phyloP scores from a whole-genome alignment of 257 asterid species.

The Handroanthus guayacan region DNA sequence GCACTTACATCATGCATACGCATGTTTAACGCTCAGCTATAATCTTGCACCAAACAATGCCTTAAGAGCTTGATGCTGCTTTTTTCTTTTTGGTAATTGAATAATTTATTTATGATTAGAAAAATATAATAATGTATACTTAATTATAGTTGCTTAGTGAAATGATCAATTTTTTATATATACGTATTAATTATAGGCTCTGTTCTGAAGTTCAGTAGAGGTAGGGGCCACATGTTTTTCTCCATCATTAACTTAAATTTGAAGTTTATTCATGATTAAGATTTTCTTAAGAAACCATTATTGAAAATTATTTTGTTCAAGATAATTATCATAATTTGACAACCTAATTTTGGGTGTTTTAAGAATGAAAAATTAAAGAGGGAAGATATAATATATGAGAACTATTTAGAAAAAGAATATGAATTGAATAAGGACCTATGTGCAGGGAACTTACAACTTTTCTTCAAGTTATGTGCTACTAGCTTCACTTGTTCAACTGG shows the following conservation, averaged over 20 bases:
- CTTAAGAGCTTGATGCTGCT: background rate
- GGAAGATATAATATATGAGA: background rate
- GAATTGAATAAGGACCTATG: too few relatives aligned
- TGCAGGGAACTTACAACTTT: too few relatives aligned
- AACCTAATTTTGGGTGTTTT: conserved; percentile 30
- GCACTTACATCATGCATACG: conserved; percentile 53
- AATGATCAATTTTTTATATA: conserved; percentile 15
- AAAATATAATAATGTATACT: too few relatives aligned
- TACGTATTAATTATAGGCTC: background rate
- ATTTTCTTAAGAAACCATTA: conserved; percentile 41
- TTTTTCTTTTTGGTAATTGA: background rate
- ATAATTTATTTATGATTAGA: background rate
- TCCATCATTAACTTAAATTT: conserved; percentile 47
- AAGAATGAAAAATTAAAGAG: background rate
- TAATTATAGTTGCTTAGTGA: background rate
- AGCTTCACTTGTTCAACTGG: too few relatives aligned
- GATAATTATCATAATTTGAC: conserved; percentile 29
- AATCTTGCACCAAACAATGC: conserved; percentile 27
- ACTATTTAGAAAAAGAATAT: background rate
- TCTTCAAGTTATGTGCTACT: too few relatives aligned
- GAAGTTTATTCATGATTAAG: conserved; percentile 48
- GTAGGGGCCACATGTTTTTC: conserved; percentile 35
- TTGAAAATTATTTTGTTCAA: conserved; percentile 33
- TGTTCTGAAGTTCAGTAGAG: conserved; percentile 35
- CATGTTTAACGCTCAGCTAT: conserved; percentile 38